Evolutionary conservation across 148 eudicot species (phyloP).

Genomic region (Euryodendron excelsum): DNA sequence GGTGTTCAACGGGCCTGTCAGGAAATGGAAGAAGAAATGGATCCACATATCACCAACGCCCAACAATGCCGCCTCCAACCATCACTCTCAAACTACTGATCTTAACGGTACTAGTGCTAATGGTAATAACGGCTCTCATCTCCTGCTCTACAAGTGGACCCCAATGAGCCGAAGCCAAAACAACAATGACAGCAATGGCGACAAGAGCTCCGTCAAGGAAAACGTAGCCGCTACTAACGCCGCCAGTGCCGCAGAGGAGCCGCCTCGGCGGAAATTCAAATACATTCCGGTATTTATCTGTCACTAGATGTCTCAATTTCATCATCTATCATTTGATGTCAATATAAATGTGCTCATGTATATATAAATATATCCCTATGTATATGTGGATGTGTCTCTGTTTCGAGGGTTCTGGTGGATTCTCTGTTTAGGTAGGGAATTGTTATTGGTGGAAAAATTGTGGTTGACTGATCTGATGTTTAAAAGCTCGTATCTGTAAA

Average conservation of each 20-base stretch:
- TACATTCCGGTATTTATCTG: constrained; percentile 70
- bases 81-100: constrained; percentile 15
- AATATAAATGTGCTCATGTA: not conserved
- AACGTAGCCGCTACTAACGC: constrained; percentile 18
- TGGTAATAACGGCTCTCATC: constrained; percentile 42
- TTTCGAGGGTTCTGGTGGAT: constrained; percentile 11
- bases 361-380: not conserved
- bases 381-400: not conserved
- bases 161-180: constrained; percentile 45
- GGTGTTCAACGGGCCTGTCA: constrained; percentile 80
- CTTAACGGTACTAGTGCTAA: constrained; percentile 22
- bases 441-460: not conserved
- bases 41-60: constrained; percentile 47
- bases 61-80: constrained; percentile 20
- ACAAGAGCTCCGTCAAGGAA: constrained; percentile 12
- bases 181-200: constrained; percentile 14
- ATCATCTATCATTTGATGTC: not conserved
- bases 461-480: constrained; percentile 3
- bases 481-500: no score
- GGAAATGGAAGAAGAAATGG: constrained; percentile 95
- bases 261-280: constrained; percentile 59
- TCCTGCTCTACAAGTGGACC: constrained; percentile 73
- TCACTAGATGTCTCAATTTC: not conserved
- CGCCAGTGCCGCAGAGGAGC: constrained; percentile 34
- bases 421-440: not conserved